Percentiles rank a stretch among this genome's conserved stretches.
phyloP scores from a whole-genome alignment of 768 basidiomycete genomes.

The Suillus occidentalis region DNA sequence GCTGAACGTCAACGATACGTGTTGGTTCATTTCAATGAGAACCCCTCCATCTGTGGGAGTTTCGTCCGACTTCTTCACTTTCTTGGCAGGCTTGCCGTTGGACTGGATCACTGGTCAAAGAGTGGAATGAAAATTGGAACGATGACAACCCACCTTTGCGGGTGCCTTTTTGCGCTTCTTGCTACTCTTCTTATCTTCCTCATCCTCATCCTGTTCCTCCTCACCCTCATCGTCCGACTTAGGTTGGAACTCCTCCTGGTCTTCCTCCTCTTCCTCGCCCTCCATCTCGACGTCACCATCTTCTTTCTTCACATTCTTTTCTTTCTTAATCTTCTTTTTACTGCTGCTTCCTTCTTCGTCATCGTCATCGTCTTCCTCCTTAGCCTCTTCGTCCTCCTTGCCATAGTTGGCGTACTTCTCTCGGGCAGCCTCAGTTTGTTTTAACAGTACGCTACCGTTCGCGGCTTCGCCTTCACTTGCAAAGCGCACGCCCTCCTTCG shows the following conservation, averaged over 20 bases:
- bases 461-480: slow-evolving; percentile 92
- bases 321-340: slow-evolving; percentile 31
- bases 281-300: slow-evolving; percentile 47
- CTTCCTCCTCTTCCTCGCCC: slow-evolving; percentile 48
- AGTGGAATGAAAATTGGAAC: neutral
- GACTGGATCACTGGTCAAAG: slow-evolving; percentile 26
- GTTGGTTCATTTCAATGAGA: slow-evolving; percentile 82
- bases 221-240: slow-evolving; percentile 47
- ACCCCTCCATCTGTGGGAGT: slow-evolving; percentile 60
- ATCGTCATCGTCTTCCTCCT: slow-evolving; percentile 39
- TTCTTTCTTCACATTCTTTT: slow-evolving; percentile 44
- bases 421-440: slow-evolving; percentile 61
- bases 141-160: slow-evolving; percentile 42
- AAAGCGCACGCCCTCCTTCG: slow-evolving; percentile 94
- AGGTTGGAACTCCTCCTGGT: slow-evolving; percentile 38
- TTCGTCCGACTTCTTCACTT: slow-evolving; percentile 59
- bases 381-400: slow-evolving; percentile 43
- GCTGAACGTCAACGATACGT: slow-evolving; percentile 91
- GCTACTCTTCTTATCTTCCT: slow-evolving; percentile 46
- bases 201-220: slow-evolving; percentile 51
- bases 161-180: slow-evolving; percentile 71
- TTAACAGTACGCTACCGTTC: slow-evolving; percentile 82
- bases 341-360: slow-evolving; percentile 39
- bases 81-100: slow-evolving; percentile 48
- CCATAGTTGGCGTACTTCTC: slow-evolving; percentile 42